phyloP scores from a whole-genome alignment of 306 rosid genomes.

The Casuarina equisetifolia region DNA sequence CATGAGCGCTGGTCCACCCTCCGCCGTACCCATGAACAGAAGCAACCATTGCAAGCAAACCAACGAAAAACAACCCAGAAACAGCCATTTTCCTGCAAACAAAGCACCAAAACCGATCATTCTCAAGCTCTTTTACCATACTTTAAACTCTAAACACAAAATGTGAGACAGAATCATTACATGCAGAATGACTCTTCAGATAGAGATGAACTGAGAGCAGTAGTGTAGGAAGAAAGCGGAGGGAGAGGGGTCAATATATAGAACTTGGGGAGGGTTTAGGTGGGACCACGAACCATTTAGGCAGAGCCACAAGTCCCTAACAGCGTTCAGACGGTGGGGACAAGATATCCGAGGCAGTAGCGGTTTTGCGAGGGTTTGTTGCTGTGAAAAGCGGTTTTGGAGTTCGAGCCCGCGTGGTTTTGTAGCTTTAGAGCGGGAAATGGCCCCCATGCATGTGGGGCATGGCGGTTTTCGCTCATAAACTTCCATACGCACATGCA shows the following conservation, averaged over 20 bases:
- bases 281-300: conserved; percentile 12
- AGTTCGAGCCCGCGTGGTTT: conserved; percentile 63
- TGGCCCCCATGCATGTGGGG: conserved; percentile 50
- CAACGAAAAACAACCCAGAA: conserved; percentile 39
- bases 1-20: conserved; percentile 86
- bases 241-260: conserved; percentile 47
- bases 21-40: conserved; percentile 59
- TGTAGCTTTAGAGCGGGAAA: conserved; percentile 41
- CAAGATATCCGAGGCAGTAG: conserved; percentile 40
- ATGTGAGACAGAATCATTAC: conserved; percentile 37
- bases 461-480: conserved; percentile 39
- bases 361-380: conserved; percentile 68
- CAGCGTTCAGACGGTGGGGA: conserved; percentile 35
- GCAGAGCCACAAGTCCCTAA: conserved; percentile 33
- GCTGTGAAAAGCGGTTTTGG: conserved; percentile 38
- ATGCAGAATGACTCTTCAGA: conserved; percentile 28
- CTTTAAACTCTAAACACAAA: background rate
- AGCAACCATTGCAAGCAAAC: conserved; percentile 52
- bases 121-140: background rate
- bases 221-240: conserved; percentile 41
- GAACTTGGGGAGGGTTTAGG: conserved; percentile 23
- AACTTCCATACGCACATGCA: conserved; percentile 59
- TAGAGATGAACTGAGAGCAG: conserved; percentile 25
- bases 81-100: conserved; percentile 67
- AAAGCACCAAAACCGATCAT: conserved; percentile 2